Conservation (phyloP, 495 filamentous ascomycete genomes). For the Podospora appendiculata region DNA sequence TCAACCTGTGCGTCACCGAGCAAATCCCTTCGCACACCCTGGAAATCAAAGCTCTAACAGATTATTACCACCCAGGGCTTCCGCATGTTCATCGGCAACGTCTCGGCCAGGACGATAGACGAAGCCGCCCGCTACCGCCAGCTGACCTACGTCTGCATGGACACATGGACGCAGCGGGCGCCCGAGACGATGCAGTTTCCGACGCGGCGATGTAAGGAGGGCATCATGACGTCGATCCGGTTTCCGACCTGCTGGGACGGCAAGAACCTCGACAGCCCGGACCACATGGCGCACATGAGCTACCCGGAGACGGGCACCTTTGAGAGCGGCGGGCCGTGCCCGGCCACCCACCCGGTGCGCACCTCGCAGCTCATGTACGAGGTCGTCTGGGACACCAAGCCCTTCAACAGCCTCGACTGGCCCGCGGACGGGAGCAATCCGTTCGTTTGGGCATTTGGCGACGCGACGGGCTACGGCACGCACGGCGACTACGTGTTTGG, state of each 20-base stretch:
- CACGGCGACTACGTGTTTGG: conserved; percentile 14
- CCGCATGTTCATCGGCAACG: conserved; percentile 43
- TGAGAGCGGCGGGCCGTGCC: conserved; percentile 32
- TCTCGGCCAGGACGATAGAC: conserved; percentile 17
- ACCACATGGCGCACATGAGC: conserved; percentile 48
- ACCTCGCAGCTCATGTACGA: conserved; percentile 42
- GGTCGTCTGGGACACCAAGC: conserved; percentile 41
- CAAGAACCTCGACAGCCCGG: conserved; percentile 46
- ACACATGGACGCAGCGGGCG: conserved; percentile 24
- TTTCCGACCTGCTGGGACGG: conserved; percentile 46
- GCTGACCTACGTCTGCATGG: conserved; percentile 36
- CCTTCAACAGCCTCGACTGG: conserved; percentile 40
- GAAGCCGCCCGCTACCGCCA: conserved; percentile 21
- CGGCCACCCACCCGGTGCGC: conserved; percentile 37
- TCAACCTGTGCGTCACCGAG: conserved; percentile 23
- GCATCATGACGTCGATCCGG: conserved; percentile 34
- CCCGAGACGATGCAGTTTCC: conserved; percentile 37
- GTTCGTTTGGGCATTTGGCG: conserved; percentile 25
- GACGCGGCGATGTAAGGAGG: conserved; percentile 30
- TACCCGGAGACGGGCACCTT: conserved; percentile 33
- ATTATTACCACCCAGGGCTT: conserved; percentile 32
- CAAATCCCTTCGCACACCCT: too few relatives aligned
- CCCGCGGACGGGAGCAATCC: conserved; percentile 32
- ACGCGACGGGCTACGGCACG: conserved; percentile 8
- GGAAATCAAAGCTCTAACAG: too few relatives aligned